Percentiles rank a stretch among this genome's conserved stretches.
These are phyloP conservation scores for Turritis glabra DNA, from an alignment of 345 rosid species.

Conservation along the genomic window DNA sequence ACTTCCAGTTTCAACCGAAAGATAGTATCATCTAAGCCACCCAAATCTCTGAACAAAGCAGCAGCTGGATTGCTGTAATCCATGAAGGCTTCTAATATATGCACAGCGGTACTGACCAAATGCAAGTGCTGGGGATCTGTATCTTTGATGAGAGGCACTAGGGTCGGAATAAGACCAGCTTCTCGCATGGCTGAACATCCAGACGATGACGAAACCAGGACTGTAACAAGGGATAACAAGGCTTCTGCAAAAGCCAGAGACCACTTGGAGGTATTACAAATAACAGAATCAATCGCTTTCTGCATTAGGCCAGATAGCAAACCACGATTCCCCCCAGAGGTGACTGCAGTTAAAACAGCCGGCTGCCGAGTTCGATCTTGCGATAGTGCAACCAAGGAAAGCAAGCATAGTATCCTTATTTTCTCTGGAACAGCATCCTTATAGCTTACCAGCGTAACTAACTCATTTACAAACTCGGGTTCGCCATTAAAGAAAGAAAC, in stretches of 20 bases:
- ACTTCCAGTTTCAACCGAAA: conserved; percentile 82
- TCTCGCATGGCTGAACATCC: conserved; percentile 96
- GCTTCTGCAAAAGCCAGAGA: conserved; percentile 91
- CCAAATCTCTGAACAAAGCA: conserved; percentile 89
- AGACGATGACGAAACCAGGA: conserved; percentile 85
- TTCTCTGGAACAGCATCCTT: conserved; percentile 91
- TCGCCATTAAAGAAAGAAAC: conserved; percentile 85
- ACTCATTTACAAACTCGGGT: conserved; percentile 92
- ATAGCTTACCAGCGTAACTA: conserved; percentile 73
- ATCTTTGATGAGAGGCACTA: conserved; percentile 91
- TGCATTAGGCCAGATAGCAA: conserved; percentile 89
- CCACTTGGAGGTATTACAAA: conserved; percentile 64
- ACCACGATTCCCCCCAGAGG: conserved; percentile 92
- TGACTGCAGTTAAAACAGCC: conserved; percentile 79
- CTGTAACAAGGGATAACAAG: conserved; percentile 82
- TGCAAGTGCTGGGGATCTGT: conserved; percentile 92
- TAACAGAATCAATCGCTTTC: conserved; percentile 83
- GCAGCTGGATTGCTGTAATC: conserved; percentile 95
- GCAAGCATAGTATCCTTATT: conserved; percentile 71
- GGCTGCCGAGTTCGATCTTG: conserved; percentile 92
- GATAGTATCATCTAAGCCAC: conserved; percentile 93
- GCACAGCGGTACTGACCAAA: conserved; percentile 86
- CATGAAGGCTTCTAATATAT: conserved; percentile 91
- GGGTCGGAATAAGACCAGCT: conserved; percentile 90
- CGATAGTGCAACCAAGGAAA: conserved; percentile 84